phyloP scores from a whole-genome alignment of 2,329 filamentous ascomycete genomes.

The Diaporthe longicolla region DNA sequence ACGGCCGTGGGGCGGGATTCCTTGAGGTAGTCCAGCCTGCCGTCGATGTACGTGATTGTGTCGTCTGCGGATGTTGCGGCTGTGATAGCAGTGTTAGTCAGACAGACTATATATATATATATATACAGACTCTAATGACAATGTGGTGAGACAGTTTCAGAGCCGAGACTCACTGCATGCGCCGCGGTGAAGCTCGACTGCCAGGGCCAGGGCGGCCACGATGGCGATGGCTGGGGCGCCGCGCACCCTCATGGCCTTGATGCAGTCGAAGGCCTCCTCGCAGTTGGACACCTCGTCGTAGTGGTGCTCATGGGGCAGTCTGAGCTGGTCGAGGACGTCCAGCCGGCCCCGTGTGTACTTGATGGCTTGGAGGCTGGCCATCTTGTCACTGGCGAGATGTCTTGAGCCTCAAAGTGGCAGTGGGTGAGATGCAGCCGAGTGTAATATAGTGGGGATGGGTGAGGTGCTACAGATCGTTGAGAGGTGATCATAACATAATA shows the following conservation, averaged over 20 bases:
- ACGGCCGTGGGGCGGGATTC: conserved; percentile 94
- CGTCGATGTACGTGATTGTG: conserved; percentile 79
- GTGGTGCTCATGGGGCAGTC: conserved; percentile 83
- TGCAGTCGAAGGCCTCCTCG: conserved; percentile 85
- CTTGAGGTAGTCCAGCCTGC: conserved; percentile 87
- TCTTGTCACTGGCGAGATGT: conserved; percentile 49
- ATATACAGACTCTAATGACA: too few species aligned
- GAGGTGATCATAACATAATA: not conserved
- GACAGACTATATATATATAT: rapidly evolving
- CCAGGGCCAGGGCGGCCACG: conserved; percentile 90
- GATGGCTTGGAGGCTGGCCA: conserved; percentile 81
- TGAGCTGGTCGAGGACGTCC: conserved; percentile 86
- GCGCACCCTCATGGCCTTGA: conserved; percentile 83
- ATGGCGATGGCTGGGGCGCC: conserved; percentile 97
- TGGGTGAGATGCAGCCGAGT: too few species aligned
- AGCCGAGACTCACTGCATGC: conserved; percentile 54
- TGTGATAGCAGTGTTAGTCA: not conserved
- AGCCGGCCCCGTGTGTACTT: conserved; percentile 80
- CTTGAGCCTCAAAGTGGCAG: too few species aligned
- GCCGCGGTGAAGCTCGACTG: conserved; percentile 81
- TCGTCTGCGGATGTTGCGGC: conserved; percentile 64
- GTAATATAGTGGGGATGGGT: not conserved
- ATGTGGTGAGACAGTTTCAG: too few species aligned
- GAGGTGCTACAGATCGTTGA: not conserved
- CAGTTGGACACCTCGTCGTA: conserved; percentile 80